Conservation (phyloP, 805 yeast species). For the Blastobotrys terrestris region DNA sequence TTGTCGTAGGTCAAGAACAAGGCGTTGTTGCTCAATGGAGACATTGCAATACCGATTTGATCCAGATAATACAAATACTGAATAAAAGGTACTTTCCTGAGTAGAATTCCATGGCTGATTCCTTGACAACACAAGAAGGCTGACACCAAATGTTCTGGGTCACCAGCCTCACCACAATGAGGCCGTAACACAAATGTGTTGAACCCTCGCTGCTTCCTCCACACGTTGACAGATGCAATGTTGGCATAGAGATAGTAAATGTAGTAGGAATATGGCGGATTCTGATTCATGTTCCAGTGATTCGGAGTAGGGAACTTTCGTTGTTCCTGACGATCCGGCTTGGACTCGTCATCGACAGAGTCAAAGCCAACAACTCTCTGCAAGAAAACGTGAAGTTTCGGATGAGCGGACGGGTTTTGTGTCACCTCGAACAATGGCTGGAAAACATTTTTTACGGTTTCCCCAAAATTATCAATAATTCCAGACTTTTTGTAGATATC, state of each 20-base stretch:
- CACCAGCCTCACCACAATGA: conserved; percentile 99
- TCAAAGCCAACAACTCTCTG: conserved; percentile 97
- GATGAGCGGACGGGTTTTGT: conserved; percentile 74
- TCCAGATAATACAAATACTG: conserved; percentile 91
- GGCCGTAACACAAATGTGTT: conserved; percentile 94
- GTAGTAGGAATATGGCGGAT: conserved; percentile 98
- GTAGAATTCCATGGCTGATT: conserved; percentile 89
- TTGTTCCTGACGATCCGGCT: conserved; percentile 75
- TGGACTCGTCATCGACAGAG: conserved; percentile 97
- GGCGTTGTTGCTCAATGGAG: conserved; percentile 95
- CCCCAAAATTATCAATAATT: conserved; percentile 64
- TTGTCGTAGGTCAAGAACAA: conserved; percentile 92
- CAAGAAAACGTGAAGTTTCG: conserved; percentile 82
- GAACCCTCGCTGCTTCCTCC: conserved; percentile 68
- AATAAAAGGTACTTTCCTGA: conserved; percentile 90
- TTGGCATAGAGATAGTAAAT: conserved; percentile 84
- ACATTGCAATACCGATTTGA: conserved; percentile 97
- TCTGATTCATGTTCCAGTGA: conserved; percentile 67
- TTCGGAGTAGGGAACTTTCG: conserved; percentile 81
- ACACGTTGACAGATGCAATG: conserved; percentile 75
- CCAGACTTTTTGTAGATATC: conserved; percentile 79
- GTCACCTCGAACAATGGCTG: conserved; percentile 88
- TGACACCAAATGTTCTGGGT: conserved; percentile 90
- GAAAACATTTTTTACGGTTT: conserved; percentile 72
- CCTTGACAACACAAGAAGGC: conserved; percentile 88